phyloP scores from a whole-genome alignment of 768 basidiomycete species.

The Suillus sp. region DNA sequence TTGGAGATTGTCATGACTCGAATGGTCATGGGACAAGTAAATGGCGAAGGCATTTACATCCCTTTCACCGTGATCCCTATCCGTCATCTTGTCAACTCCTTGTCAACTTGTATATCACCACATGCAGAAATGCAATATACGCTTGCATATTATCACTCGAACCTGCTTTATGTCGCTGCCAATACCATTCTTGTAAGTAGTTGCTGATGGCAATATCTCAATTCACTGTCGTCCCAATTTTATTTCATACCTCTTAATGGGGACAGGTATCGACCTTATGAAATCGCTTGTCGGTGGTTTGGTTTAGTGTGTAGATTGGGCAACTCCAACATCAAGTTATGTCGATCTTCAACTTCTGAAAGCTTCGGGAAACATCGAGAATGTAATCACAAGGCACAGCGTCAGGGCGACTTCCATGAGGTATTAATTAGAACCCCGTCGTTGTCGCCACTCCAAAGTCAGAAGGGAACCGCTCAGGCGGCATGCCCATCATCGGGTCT shows the following conservation, averaged over 20 bases:
- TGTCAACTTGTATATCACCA: neutral
- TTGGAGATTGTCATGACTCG: no score
- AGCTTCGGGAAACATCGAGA: neutral
- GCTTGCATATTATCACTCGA: neutral
- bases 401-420: neutral
- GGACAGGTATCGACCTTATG: neutral
- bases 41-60: no score
- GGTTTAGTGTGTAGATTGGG: neutral
- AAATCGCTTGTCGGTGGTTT: neutral
- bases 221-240: no score
- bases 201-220: neutral
- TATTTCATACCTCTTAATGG: neutral
- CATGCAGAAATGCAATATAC: neutral
- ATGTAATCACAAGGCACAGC: conserved; percentile 2
- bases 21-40: no score
- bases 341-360: neutral
- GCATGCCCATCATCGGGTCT: conserved; percentile 37
- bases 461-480: conserved; percentile 32
- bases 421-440: neutral
- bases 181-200: no score
- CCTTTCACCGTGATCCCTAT: no score
- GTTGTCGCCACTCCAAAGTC: conserved; percentile 32
- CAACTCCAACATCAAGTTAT: neutral
- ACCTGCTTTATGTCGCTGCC: neutral
- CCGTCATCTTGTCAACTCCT: neutral